Conservation (phyloP, 192 early-diverging fungal genomes). For the Mortierella claussenii region DNA sequence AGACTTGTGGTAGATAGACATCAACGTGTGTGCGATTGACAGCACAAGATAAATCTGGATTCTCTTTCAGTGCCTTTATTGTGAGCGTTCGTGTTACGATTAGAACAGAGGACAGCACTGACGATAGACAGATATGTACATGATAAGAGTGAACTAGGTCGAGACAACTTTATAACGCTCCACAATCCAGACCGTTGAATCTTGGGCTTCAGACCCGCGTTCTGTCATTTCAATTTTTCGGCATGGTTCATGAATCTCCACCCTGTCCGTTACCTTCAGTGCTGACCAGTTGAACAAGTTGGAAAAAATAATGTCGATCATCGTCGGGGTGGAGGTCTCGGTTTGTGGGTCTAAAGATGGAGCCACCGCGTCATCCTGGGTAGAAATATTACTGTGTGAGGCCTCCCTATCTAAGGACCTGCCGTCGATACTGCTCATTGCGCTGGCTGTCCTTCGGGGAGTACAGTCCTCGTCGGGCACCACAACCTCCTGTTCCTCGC, state of each 20-base stretch:
- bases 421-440: not conserved
- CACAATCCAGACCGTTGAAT: conserved; percentile 14
- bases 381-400: not conserved
- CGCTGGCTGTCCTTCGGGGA: not conserved
- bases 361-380: not conserved
- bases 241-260: conserved; percentile 46
- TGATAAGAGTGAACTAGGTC: too few species aligned
- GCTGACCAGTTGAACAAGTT: conserved; percentile 28
- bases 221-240: conserved; percentile 2
- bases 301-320: conserved; percentile 21
- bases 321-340: too few species aligned
- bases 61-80: too few species aligned
- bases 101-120: too few species aligned
- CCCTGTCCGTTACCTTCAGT: conserved; percentile 29
- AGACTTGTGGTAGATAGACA: too few species aligned
- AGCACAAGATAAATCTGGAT: too few species aligned
- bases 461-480: not conserved
- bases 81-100: too few species aligned
- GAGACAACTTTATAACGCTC: conserved; percentile 29
- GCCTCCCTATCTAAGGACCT: not conserved
- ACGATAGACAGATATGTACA: too few species aligned
- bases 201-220: not conserved
- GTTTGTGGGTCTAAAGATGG: not conserved
- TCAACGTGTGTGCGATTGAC: too few species aligned
- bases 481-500: too few species aligned